Base-by-base conservation (phyloP, 192 early-diverging fungal genomes). In the Backusella mclennaniae region DNA sequence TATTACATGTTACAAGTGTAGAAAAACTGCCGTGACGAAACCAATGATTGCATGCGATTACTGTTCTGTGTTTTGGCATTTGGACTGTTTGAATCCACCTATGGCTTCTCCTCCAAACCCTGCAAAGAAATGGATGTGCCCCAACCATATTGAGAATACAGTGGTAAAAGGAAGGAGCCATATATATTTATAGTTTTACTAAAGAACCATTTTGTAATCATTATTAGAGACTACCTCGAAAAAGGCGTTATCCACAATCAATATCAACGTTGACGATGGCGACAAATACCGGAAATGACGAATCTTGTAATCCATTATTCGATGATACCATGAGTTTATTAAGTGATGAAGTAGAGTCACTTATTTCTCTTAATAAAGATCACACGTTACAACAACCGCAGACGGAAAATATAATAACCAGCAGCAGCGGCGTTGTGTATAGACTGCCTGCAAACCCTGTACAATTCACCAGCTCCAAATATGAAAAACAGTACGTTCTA, bases 81-180 rank as follows among this genome's bases (percentile, higher is more conserved):
- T 89, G 46, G 88, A 89, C 46, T 89, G 88, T 69, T 66, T 87
- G 21, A 80, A 83, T 14, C 88, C 85, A 11, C 85, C 88, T 5
- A 73, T 87, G 84, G 77, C 85, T 15, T 77, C 74, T 23, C 75
- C 86, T 49, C 88, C 88, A 8, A 83, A 81, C 31, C 71, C 36
- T 3, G 56, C 78, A 23, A 82, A 77, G 49, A 87, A 85, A 67
- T 89, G 88, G 88, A 87, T 86, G 82, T 89, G 88, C 56, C 88
- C 88, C 8, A 86, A 85, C 17, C 88, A 89, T 67, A 76, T 71
- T 11, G 84, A 84, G 35, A 83, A 84, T 36, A 73, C 77, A 2
- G 36, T 83, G 84, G 85, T 86, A 83, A 79, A 80, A 11, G 3
- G 3, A 23, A 31, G 6, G 2, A 19, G 38, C 4, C 14, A 12